Evolutionary conservation across 2,329 filamentous ascomycete species (phyloP).

Genomic region (Pestalotiopsis sp.): DNA sequence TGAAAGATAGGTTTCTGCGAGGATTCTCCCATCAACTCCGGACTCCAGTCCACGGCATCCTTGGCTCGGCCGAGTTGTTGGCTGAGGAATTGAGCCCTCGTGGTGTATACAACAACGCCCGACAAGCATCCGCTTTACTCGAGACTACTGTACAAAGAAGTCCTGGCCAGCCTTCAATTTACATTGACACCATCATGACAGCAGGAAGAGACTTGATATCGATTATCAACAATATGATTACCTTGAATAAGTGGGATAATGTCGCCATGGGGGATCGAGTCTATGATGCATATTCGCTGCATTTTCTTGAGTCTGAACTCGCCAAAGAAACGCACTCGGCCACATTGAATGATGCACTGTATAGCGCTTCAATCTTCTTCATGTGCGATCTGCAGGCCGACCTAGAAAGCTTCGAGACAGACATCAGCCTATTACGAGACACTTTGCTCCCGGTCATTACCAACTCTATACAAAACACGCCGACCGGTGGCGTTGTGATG

Average conservation of each 20-base stretch:
- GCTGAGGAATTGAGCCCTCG: slow-evolving; percentile 39
- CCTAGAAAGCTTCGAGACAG: slow-evolving; percentile 34
- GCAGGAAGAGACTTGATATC: slow-evolving; percentile 45
- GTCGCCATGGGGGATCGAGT: slow-evolving; percentile 31
- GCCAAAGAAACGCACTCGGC: not conserved
- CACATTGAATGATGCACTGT: not conserved
- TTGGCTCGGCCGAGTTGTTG: slow-evolving; percentile 39
- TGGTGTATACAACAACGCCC: slow-evolving; percentile 12
- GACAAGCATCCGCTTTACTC: not conserved
- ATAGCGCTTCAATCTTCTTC: not conserved
- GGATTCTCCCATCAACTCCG: slow-evolving; percentile 41
- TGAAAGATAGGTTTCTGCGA: slow-evolving; percentile 38
- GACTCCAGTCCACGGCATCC: slow-evolving; percentile 42
- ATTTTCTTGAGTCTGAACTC: not conserved
- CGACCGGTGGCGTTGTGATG: slow-evolving; percentile 34
- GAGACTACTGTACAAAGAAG: not conserved
- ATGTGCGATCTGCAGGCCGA: slow-evolving; percentile 4
- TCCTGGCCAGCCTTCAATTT: slow-evolving; percentile 19
- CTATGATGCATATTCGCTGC: slow-evolving; percentile 20
- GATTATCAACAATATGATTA: slow-evolving; percentile 47
- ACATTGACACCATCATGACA: slow-evolving; percentile 37
- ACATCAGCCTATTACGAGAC: slow-evolving; percentile 42
- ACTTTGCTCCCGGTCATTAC: slow-evolving; percentile 42
- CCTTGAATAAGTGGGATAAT: slow-evolving; percentile 40
- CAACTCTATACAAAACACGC: slow-evolving; percentile 44